phyloP scores from a whole-genome alignment of 768 basidiomycete genomes.

The Lactarius vividus region DNA sequence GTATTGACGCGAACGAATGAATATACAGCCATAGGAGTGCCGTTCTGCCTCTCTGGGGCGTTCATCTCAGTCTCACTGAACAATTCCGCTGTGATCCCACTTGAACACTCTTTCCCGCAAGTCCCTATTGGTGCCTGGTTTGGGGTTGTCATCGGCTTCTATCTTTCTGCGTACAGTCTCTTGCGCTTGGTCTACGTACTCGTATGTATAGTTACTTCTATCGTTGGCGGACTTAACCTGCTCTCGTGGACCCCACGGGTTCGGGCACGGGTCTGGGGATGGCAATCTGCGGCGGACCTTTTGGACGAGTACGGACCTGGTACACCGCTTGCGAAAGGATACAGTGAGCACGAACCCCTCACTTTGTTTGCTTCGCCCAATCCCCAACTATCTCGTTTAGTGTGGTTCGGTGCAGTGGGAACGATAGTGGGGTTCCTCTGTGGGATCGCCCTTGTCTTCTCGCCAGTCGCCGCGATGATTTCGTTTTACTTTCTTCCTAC shows the following conservation, averaged over 20 bases:
- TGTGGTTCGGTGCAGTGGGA: constrained; percentile 6
- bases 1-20: not conserved
- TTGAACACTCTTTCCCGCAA: not conserved
- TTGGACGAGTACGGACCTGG: not conserved
- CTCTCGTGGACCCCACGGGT: not conserved
- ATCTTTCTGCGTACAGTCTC: not conserved
- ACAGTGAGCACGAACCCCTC: not conserved
- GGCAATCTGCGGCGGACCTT: not conserved
- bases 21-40: not conserved
- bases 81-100: not conserved
- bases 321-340: not conserved
- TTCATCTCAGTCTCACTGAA: not conserved
- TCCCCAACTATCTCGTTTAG: not conserved
- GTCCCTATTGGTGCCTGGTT: not conserved
- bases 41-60: not conserved
- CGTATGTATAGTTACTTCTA: not conserved
- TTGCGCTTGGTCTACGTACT: not conserved
- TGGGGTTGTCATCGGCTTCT: not conserved
- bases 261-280: not conserved
- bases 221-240: not conserved
- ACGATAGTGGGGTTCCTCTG: constrained; percentile 7
- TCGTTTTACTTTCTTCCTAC: no score
- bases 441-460: constrained; percentile 1
- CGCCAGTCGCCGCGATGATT: no score
- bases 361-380: not conserved